These are phyloP conservation scores for Lomentospora prolificans DNA, from an alignment of 2,329 filamentous ascomycete species.

Conservation along the genomic window DNA sequence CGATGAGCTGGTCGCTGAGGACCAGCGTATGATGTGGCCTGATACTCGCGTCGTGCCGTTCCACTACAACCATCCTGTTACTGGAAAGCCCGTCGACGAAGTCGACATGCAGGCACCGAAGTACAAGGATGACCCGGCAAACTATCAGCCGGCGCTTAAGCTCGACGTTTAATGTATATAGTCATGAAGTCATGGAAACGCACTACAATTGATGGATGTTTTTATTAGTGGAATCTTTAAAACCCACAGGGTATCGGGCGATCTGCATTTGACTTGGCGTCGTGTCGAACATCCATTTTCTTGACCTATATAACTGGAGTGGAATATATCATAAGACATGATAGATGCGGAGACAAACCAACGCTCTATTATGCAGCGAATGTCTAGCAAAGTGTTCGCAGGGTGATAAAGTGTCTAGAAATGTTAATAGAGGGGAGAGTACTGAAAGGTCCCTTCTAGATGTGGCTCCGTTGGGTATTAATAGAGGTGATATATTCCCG, in stretches of 20 bases:
- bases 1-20: constrained; percentile 34
- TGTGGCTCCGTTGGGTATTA: too few species aligned
- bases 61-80: constrained; percentile 42
- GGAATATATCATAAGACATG: too few species aligned
- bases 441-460: too few species aligned
- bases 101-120: constrained; percentile 38
- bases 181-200: not conserved
- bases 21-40: constrained; percentile 46
- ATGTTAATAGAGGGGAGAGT: too few species aligned
- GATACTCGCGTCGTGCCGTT: constrained; percentile 44
- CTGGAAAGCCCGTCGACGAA: constrained; percentile 30
- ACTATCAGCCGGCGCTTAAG: constrained; percentile 30
- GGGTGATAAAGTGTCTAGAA: too few species aligned
- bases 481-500: too few species aligned
- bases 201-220: not conserved
- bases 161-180: constrained; percentile 16
- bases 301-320: too few species aligned
- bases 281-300: not conserved
- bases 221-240: not conserved
- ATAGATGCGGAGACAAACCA: too few species aligned
- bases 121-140: constrained; percentile 30
- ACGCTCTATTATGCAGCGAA: too few species aligned
- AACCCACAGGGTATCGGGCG: not conserved
- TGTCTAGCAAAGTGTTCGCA: too few species aligned
- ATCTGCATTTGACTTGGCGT: too few species aligned